phyloP scores from a whole-genome alignment of 805 yeast genomes.

The Lachancea fermentati region DNA sequence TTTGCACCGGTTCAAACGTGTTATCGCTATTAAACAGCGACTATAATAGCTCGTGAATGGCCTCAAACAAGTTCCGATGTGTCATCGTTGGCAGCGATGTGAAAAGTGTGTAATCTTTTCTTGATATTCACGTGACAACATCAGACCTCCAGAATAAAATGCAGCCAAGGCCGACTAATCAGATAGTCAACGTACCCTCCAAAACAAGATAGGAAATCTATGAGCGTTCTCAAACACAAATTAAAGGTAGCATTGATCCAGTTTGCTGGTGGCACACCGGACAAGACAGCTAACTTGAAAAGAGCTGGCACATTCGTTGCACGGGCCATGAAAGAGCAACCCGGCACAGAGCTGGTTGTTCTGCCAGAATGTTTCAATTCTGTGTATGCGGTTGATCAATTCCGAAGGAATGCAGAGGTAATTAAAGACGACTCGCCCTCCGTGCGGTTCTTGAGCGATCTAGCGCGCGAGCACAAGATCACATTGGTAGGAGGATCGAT shows the following conservation, averaged over 20 bases:
- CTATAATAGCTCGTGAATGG: not conserved
- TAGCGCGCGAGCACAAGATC: conserved; percentile 62
- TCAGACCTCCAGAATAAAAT: not conserved
- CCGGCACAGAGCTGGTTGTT: conserved; percentile 68
- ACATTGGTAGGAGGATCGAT: conserved; percentile 86
- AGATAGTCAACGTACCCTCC: too few species aligned
- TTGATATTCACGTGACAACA: not conserved
- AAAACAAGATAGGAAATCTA: too few species aligned
- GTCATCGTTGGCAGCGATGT: not conserved
- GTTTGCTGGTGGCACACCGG: conserved; percentile 61
- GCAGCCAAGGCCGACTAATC: not conserved
- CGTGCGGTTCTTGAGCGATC: conserved; percentile 50
- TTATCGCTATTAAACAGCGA: not conserved
- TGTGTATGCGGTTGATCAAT: conserved; percentile 84
- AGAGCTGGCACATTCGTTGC: conserved; percentile 60
- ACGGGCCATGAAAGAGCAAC: conserved; percentile 53
- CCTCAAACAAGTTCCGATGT: not conserved
- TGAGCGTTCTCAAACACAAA: conserved; percentile 40
- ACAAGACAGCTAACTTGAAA: conserved; percentile 69
- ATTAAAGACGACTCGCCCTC: conserved; percentile 72
- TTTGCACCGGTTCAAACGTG: conserved; percentile 3
- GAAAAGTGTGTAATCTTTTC: not conserved
- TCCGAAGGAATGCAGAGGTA: conserved; percentile 81
- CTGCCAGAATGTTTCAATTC: conserved; percentile 96
- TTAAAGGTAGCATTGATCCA: conserved; percentile 82